Evolutionary conservation across 148 eudicot species (phyloP).

Genomic region (Arbutus unedo): DNA sequence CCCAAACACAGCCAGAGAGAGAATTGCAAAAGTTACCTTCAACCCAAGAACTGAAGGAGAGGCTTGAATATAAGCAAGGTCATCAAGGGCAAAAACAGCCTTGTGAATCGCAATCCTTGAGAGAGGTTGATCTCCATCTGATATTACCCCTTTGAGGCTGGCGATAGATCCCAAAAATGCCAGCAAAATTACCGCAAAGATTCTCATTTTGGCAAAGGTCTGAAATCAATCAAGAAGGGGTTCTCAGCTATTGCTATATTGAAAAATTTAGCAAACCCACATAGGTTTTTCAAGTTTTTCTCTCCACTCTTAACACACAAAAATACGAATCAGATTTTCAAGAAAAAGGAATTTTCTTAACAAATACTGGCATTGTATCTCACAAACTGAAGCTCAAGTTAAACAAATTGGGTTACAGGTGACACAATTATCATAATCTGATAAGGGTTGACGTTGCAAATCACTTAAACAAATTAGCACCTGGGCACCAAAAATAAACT

Average conservation of each 20-base stretch:
- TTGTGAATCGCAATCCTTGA: conserved; percentile 58
- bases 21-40: conserved; percentile 30
- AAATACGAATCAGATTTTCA: neutral
- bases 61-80: conserved; percentile 47
- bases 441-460: neutral
- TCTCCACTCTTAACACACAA: neutral
- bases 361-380: neutral
- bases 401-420: neutral
- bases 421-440: neutral
- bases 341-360: neutral
- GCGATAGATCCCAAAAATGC: conserved; percentile 29
- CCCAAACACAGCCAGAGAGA: neutral
- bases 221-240: conserved; percentile 8
- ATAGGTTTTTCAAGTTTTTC: neutral
- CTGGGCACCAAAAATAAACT: neutral
- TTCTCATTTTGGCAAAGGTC: conserved; percentile 22
- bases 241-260: neutral
- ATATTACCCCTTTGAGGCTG: conserved; percentile 31
- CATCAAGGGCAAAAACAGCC: conserved; percentile 42
- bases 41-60: conserved; percentile 68
- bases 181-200: conserved; percentile 23
- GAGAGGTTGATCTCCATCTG: conserved; percentile 67
- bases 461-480: neutral
- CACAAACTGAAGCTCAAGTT: neutral
- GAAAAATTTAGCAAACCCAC: neutral